Evolutionary conservation across 441 rosid species (phyloP).

Genomic region (Gossypium laxum): DNA sequence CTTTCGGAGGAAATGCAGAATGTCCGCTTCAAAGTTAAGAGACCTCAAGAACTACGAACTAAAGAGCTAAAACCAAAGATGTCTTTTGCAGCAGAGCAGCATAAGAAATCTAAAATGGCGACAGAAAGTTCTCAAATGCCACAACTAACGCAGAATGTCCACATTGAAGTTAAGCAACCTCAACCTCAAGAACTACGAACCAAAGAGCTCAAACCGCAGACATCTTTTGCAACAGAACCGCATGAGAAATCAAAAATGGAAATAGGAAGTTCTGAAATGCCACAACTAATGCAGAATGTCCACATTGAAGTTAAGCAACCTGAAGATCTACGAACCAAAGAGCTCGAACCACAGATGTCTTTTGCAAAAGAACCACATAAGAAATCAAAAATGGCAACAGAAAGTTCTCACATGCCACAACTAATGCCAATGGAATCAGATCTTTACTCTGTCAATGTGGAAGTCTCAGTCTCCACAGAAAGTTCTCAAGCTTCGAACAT

Average conservation of each 20-base stretch:
- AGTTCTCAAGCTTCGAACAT: conserved; percentile 15
- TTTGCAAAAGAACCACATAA: background rate
- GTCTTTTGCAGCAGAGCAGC: background rate
- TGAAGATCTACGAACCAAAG: conserved; percentile 16
- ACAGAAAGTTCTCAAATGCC: conserved; percentile 10
- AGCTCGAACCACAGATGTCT: conserved; percentile 15
- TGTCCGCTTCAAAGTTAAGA: conserved; percentile 24
- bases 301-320: conserved; percentile 19
- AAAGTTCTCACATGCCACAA: conserved; percentile 9
- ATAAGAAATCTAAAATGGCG: background rate
- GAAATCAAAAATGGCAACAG: background rate
- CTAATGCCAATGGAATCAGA: conserved; percentile 37
- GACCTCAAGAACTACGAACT: conserved; percentile 18
- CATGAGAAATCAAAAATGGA: background rate
- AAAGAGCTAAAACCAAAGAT: conserved; percentile 19
- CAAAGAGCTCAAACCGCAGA: conserved; percentile 18
- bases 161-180: conserved; percentile 23
- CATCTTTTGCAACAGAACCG: background rate
- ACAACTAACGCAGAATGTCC: conserved; percentile 36
- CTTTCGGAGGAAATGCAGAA: conserved; percentile 65
- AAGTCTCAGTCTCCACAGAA: conserved; percentile 34
- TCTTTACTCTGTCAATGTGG: conserved; percentile 44
- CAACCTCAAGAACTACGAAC: conserved; percentile 12
- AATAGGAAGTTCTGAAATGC: conserved; percentile 8
- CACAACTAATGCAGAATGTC: conserved; percentile 37